These are phyloP conservation scores for Eruca vesicaria DNA, from an alignment of 441 rosid species.

Conservation along the genomic window DNA sequence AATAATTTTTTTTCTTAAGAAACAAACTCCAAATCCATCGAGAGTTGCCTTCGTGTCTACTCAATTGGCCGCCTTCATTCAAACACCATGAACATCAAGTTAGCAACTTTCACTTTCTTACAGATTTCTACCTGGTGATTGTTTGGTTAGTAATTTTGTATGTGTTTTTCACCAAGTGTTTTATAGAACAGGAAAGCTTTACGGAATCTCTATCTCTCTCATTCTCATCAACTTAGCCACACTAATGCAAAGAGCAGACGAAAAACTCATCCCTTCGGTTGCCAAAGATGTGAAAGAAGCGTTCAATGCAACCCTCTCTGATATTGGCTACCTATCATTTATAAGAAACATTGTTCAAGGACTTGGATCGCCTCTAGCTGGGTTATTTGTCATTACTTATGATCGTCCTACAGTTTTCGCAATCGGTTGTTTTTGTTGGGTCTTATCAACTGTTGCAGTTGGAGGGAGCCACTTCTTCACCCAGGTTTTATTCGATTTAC, in stretches of 20 bases:
- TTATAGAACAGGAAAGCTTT: conserved; percentile 58
- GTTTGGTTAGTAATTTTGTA: not conserved
- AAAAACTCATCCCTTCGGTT: conserved; percentile 80
- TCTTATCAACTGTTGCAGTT: conserved; percentile 74
- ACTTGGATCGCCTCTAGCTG: conserved; percentile 75
- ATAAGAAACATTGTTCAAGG: conserved; percentile 86
- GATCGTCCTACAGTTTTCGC: conserved; percentile 79
- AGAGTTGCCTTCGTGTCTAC: not conserved
- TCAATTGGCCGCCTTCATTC: not conserved
- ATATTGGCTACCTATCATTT: conserved; percentile 81
- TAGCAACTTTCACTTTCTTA: not conserved
- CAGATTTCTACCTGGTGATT: not conserved
- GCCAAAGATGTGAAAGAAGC: conserved; percentile 82
- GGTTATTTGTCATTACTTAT: conserved; percentile 58
- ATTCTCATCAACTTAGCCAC: conserved; percentile 81
- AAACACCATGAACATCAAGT: not conserved
- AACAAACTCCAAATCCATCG: not conserved
- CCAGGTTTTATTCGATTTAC: conserved; percentile 26
- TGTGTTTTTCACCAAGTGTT: conserved; percentile 1
- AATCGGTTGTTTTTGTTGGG: conserved; percentile 79
- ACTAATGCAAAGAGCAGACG: conserved; percentile 85
- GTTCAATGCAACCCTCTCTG: conserved; percentile 70
- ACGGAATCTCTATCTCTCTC: conserved; percentile 73
- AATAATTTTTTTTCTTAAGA: not conserved
- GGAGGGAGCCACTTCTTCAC: conserved; percentile 63